Conservation (phyloP, 345 rosid species). For the Lagerstroemia speciosa region DNA sequence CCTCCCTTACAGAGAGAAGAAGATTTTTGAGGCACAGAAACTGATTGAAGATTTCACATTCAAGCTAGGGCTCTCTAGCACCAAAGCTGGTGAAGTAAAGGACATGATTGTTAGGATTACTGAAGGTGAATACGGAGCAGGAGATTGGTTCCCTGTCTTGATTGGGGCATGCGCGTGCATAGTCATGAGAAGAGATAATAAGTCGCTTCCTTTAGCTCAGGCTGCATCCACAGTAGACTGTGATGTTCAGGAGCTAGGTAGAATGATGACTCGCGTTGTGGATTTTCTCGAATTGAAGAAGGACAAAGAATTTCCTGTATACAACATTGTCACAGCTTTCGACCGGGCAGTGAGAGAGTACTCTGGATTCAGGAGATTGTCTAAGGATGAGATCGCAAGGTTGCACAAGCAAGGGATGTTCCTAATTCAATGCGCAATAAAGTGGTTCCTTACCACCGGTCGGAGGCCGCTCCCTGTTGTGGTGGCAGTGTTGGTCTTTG, state of each 20-base stretch:
- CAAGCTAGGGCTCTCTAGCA: too few species aligned
- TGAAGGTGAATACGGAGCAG: constrained; percentile 53
- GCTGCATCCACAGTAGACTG: constrained; percentile 31
- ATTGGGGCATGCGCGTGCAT: constrained; percentile 67
- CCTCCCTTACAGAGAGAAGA: too few species aligned
- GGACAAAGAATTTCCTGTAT: constrained; percentile 24
- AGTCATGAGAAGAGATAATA: constrained; percentile 37
- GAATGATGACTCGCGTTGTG: constrained; percentile 59
- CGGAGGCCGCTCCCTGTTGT: constrained; percentile 72
- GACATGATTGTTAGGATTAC: constrained; percentile 48
- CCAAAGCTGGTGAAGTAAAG: too few species aligned
- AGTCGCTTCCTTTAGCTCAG: constrained; percentile 45
- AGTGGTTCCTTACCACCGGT: constrained; percentile 70
- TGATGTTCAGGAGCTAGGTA: constrained; percentile 57
- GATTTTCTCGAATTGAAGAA: constrained; percentile 32
- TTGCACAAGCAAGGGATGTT: constrained; percentile 61
- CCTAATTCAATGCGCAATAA: constrained; percentile 59
- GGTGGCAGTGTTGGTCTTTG: constrained; percentile 60
- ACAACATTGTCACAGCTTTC: constrained; percentile 45
- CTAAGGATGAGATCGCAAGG: constrained; percentile 28
- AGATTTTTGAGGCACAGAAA: too few species aligned
- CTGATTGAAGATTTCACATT: too few species aligned
- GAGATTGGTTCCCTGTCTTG: constrained; percentile 58
- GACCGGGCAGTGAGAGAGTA: constrained; percentile 29
- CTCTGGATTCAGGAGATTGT: constrained; percentile 21